phyloP scores from a whole-genome alignment of 1,139 yeast genomes.

The Sugiyamaella pinicola region DNA sequence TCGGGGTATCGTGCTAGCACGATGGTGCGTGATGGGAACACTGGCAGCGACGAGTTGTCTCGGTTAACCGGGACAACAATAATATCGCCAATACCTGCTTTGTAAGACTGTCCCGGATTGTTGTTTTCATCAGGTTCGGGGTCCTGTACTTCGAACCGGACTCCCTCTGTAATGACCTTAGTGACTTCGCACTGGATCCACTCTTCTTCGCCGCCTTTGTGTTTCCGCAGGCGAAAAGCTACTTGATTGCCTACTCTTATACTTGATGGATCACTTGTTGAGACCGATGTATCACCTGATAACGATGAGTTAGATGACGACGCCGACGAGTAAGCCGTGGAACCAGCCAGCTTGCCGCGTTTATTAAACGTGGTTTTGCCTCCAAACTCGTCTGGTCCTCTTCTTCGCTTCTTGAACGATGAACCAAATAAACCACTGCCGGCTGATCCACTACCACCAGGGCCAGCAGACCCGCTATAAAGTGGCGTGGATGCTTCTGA shows the following conservation, averaged over 20 bases:
- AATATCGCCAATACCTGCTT: slow-evolving; percentile 78
- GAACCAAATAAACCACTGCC: background rate
- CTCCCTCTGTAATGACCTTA: slow-evolving; percentile 73
- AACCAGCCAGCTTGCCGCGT: slow-evolving; percentile 7
- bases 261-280: slow-evolving; percentile 4
- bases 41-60: slow-evolving; percentile 41
- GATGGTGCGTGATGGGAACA: slow-evolving; percentile 72
- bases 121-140: slow-evolving; percentile 97
- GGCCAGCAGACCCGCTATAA: slow-evolving; percentile 7
- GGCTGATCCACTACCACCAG: too few species aligned
- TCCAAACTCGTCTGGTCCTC: slow-evolving; percentile 17
- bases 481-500: slow-evolving; percentile 18
- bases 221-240: slow-evolving; percentile 67
- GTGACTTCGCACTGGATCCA: slow-evolving; percentile 97
- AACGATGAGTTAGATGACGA: slow-evolving; percentile 3
- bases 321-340: slow-evolving; percentile 11
- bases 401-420: slow-evolving; percentile 21
- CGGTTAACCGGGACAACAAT: slow-evolving; percentile 67
- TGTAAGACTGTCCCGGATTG: slow-evolving; percentile 85
- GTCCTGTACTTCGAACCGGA: slow-evolving; percentile 78
- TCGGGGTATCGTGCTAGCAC: slow-evolving; percentile 97
- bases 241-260: slow-evolving; percentile 70
- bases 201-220: slow-evolving; percentile 66
- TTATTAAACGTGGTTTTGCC: slow-evolving; percentile 9
- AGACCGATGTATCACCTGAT: background rate